Percentiles rank a stretch among this genome's conserved stretches.
Conservation (phyloP, 139 green algal genomes). For the Dunaliella sp. region DNA sequence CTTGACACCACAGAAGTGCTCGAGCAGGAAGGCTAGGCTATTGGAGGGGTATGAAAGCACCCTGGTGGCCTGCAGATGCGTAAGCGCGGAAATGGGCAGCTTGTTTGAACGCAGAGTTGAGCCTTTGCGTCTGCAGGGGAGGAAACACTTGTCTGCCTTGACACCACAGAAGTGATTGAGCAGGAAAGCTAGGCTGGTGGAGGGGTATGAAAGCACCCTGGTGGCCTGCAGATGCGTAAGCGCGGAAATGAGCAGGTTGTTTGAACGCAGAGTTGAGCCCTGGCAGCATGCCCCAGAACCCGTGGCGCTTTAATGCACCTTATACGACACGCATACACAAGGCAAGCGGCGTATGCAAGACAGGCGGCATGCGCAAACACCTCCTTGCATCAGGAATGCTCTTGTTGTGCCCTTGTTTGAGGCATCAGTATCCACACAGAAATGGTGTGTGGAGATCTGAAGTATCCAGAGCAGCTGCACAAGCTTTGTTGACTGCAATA, state of each 20-base stretch:
- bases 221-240: slow-evolving; percentile 59
- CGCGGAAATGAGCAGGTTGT: not conserved
- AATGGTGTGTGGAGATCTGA: no score
- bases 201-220: slow-evolving; percentile 55
- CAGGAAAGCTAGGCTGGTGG: slow-evolving; percentile 70
- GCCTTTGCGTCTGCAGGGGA: no score
- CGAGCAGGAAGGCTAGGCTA: slow-evolving; percentile 79
- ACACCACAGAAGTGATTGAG: slow-evolving; percentile 73
- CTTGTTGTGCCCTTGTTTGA: no score
- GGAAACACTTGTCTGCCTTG: slow-evolving; percentile 71
- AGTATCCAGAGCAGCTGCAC: no score
- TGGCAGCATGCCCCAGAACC: not conserved
- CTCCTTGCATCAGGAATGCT: no score
- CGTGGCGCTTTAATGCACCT: not conserved
- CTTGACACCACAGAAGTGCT: slow-evolving; percentile 63
- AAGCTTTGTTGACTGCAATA: no score
- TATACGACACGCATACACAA: no score
- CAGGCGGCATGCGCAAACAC: no score
- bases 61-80: slow-evolving; percentile 57
- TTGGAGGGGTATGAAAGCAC: slow-evolving; percentile 54
- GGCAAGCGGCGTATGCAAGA: no score
- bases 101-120: no score
- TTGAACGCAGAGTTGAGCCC: no score
- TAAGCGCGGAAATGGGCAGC: not conserved
- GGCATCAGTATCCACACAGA: no score